Conservation (phyloP, 169 alveolate species). For the Theileria orientalis region DNA sequence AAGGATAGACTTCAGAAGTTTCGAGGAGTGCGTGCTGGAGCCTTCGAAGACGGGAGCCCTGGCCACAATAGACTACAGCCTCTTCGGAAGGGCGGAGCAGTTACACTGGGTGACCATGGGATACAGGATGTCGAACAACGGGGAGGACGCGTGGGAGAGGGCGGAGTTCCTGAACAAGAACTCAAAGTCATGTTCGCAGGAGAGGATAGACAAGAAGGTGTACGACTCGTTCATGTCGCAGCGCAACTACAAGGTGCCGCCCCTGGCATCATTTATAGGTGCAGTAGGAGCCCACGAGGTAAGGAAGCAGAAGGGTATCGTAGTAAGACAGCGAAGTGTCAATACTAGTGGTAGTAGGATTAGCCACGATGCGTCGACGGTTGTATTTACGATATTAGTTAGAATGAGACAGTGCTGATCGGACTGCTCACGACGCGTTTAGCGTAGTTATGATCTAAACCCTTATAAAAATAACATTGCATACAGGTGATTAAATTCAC, state of each 20-base stretch:
- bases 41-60: conserved; percentile 81
- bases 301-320: background rate
- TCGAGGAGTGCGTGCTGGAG: conserved; percentile 75
- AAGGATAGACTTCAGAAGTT: conserved; percentile 77
- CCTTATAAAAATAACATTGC: background rate
- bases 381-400: no score
- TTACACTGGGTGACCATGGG: conserved; percentile 89
- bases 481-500: conserved; percentile 91
- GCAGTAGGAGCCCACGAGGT: conserved; percentile 94
- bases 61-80: conserved; percentile 89
- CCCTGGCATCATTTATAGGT: conserved; percentile 96
- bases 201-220: conserved; percentile 81
- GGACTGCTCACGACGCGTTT: no score
- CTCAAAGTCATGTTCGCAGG: conserved; percentile 75
- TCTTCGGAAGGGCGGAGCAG: conserved; percentile 94
- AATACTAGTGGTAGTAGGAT: no score
- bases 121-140: conserved; percentile 41
- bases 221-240: conserved; percentile 78
- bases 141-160: conserved; percentile 42
- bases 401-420: no score
- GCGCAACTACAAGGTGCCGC: conserved; percentile 86
- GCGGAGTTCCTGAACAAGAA: conserved; percentile 55
- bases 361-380: no score
- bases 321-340: background rate
- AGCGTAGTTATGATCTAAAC: no score